Base-by-base conservation (phyloP, 1,139 yeast genomes). In the Taphrina flavorubra region DNA sequence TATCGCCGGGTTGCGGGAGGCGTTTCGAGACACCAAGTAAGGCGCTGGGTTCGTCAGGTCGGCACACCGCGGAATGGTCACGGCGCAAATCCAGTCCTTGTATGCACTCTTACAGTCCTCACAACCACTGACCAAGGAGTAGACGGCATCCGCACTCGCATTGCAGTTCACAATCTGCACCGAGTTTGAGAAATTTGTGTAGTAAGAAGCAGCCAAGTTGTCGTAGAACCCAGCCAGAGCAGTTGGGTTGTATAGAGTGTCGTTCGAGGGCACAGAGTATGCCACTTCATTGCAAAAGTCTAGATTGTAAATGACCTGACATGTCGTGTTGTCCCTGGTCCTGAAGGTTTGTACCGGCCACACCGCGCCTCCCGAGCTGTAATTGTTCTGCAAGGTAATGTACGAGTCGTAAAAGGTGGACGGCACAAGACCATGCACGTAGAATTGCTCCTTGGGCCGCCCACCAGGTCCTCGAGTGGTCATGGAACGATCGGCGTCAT, bases 81-180 rank as follows among this genome's bases (percentile, higher is more conserved):
- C 91, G 0, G 96, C 84, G 79, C 99, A 94, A 20, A 94, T 81
- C 99, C 99, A 94, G 74, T 88, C 83, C 74, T 86, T 87, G 77
- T 94, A 94, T 1, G 94, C 82, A 2, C 77, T 74, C 0, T 84
- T 83, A 77, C 99, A 94, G 74, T 90, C 87, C 13, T 80, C 82
- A 75, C 99, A 94, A 0, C 87, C 81, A 42, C 92, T 75, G 16
- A 96, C 91, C 7, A 69, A 61, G 0, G 97, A 90, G 78, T 84
- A 94, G 6, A 85, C 76, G 0, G 90, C 83, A 71, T 87, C 92
- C n/a, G 80, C 77, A 11, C 85, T 84, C 0, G 90, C 86, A 74
- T 92, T 87, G 78, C 99, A 94, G 0, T 92, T 82, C 8, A 89
- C 81, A 72, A 89, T 90, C 71, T 89, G 90, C 71, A 94, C 77